These are phyloP conservation scores for Porodaedalea pini DNA, from an alignment of 1,284 basidiomycete species.

Conservation along the genomic window DNA sequence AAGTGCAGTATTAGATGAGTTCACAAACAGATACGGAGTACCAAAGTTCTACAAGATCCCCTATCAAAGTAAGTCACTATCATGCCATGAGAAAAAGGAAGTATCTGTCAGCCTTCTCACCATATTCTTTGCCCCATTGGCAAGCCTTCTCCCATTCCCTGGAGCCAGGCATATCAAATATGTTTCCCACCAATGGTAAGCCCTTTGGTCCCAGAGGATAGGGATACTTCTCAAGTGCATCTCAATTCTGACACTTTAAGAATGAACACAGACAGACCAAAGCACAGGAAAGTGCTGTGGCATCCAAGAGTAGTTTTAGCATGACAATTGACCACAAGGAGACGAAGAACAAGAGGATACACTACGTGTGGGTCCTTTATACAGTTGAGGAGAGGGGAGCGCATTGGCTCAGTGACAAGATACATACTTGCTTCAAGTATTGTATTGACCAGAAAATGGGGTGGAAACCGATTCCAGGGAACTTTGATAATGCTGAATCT, in stretches of 20 bases:
- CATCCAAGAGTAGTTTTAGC: not conserved
- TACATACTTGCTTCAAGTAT: too few relatives aligned
- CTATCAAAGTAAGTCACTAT: too few relatives aligned
- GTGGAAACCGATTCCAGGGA: too few relatives aligned
- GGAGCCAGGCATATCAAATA: constrained; percentile 14
- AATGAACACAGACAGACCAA: not conserved
- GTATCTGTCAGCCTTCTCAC: not conserved
- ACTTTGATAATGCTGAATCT: too few relatives aligned
- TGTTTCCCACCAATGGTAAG: constrained; percentile 12
- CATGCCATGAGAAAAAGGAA: not conserved
- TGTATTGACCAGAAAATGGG: too few relatives aligned
- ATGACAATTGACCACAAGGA: not conserved
- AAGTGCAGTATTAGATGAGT: constrained; percentile 22
- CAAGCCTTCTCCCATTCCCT: constrained; percentile 6
- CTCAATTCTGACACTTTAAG: not conserved
- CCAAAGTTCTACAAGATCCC: constrained; percentile 26
- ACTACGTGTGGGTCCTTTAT: too few relatives aligned
- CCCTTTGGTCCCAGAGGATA: constrained; percentile 10
- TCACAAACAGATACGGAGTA: constrained; percentile 25
- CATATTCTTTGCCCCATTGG: constrained; percentile 12
- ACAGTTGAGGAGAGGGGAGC: not conserved
- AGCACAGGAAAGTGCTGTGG: not conserved
- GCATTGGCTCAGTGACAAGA: too few relatives aligned
- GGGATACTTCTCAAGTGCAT: constrained; percentile 1
- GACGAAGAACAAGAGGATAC: too few relatives aligned